Percentiles rank a stretch among this genome's conserved stretches.
These are phyloP conservation scores for Phoma sp. DNA, from an alignment of 2,329 filamentous ascomycete species.

Conservation along the genomic window DNA sequence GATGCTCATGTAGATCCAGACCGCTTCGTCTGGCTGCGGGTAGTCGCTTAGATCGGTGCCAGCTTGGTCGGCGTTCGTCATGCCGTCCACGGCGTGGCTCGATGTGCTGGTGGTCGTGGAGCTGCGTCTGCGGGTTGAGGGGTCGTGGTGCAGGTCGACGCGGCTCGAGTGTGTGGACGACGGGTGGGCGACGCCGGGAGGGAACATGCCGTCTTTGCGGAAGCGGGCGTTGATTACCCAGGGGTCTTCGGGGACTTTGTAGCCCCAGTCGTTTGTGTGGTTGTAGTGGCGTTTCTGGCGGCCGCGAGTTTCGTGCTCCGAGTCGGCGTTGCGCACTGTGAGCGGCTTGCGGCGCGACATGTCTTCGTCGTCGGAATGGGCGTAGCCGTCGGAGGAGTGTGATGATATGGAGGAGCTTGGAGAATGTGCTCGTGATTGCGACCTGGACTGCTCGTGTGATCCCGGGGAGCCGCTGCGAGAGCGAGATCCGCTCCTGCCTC, in stretches of 20 bases:
- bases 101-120: conserved; percentile 45
- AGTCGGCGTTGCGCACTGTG: conserved; percentile 37
- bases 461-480: conserved; percentile 42
- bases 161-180: conserved; percentile 58
- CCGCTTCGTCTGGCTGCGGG: conserved; percentile 66
- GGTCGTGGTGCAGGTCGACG: conserved; percentile 54
- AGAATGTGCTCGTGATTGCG: conserved; percentile 43
- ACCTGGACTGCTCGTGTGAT: conserved; percentile 36
- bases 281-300: conserved; percentile 53
- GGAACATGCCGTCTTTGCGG: conserved; percentile 78
- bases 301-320: conserved; percentile 37
- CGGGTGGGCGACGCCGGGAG: conserved; percentile 58
- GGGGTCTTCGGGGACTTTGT: conserved; percentile 88
- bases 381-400: conserved; percentile 37
- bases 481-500: conserved; percentile 50
- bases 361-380: conserved; percentile 18
- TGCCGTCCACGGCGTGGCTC: conserved; percentile 41
- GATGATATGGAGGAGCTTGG: conserved; percentile 45
- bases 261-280: conserved; percentile 65
- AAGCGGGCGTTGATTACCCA: conserved; percentile 95
- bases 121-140: conserved; percentile 33
- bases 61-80: conserved; percentile 25
- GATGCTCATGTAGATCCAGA: conserved; percentile 95
- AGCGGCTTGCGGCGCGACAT: conserved; percentile 38
- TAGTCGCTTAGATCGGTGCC: conserved; percentile 31